phyloP scores from a whole-genome alignment of 352 stramenopile species.

The Phytophthora aleatoria region DNA sequence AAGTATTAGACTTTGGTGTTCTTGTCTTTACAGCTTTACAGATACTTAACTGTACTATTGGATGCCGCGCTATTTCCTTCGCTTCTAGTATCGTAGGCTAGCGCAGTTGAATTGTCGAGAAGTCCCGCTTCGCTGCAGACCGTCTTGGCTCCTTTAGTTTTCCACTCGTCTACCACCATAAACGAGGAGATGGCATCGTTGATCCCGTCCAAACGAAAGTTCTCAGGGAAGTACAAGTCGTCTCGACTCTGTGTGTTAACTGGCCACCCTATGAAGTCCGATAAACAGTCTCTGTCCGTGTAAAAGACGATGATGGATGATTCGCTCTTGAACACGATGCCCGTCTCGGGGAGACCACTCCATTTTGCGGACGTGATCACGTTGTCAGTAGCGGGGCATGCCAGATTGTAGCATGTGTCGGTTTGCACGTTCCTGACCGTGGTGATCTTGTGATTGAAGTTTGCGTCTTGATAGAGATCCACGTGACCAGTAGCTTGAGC shows the following conservation, averaged over 20 bases:
- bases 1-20: too few relatives aligned
- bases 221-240: background rate
- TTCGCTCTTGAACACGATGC: background rate
- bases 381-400: background rate
- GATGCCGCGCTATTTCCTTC: background rate
- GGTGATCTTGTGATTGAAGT: conserved; percentile 15
- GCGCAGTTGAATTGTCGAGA: background rate
- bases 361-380: conserved; percentile 7
- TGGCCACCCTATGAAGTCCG: background rate
- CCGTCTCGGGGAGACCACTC: conserved; percentile 8
- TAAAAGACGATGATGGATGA: conserved; percentile 1
- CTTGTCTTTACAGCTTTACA: background rate
- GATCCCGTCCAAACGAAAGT: conserved; percentile 6
- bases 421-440: conserved; percentile 7
- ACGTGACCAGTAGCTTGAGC: conserved; percentile 10
- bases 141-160: background rate
- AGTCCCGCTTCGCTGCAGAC: background rate
- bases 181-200: conserved; percentile 12
- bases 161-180: conserved; percentile 2
- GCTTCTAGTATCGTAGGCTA: background rate
- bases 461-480: conserved; percentile 13
- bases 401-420: conserved; percentile 17
- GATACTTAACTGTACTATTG: background rate
- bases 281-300: background rate
- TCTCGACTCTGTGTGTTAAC: conserved; percentile 4